Conservation (phyloP, 2,329 filamentous ascomycete species). For the Orbilia blumenaviensis region DNA sequence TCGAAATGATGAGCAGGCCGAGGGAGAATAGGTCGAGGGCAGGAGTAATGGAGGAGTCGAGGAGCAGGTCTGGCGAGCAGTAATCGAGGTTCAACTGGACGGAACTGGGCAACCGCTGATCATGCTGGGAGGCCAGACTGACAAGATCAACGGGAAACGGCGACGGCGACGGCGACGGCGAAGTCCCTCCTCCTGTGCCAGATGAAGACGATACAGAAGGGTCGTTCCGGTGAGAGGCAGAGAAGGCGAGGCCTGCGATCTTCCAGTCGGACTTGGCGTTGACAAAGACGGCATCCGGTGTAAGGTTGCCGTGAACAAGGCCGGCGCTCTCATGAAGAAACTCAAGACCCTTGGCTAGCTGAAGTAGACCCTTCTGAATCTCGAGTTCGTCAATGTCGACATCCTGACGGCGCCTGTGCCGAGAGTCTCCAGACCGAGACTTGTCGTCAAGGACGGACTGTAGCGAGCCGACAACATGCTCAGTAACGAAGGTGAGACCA, state of each 20-base stretch:
- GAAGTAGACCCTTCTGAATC: slow-evolving; percentile 93
- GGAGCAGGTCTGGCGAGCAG: slow-evolving; percentile 89
- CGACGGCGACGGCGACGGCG: slow-evolving; percentile 75
- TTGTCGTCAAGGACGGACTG: slow-evolving; percentile 84
- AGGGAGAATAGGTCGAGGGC: slow-evolving; percentile 94
- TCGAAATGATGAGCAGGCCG: slow-evolving; percentile 83
- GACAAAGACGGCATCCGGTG: slow-evolving; percentile 89
- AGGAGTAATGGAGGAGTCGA: slow-evolving; percentile 85
- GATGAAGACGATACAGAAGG: slow-evolving; percentile 66
- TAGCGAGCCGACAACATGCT: slow-evolving; percentile 88
- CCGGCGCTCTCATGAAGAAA: slow-evolving; percentile 95
- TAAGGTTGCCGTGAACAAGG: slow-evolving; percentile 91
- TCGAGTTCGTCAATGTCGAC: slow-evolving; percentile 95
- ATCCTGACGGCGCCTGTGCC: slow-evolving; percentile 74
- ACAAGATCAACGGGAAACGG: slow-evolving; percentile 48
- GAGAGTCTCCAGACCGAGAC: slow-evolving; percentile 79
- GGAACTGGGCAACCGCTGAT: slow-evolving; percentile 79
- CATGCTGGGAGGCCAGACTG: slow-evolving; percentile 68
- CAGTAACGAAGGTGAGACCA: slow-evolving; percentile 94
- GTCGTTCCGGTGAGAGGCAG: slow-evolving; percentile 79
- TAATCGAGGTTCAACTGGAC: slow-evolving; percentile 94
- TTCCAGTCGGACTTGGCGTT: slow-evolving; percentile 99
- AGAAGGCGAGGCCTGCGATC: slow-evolving; percentile 91
- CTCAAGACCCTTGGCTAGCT: slow-evolving; percentile 91
- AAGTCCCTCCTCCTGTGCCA: too few relatives aligned